Evolutionary conservation across 1,284 basidiomycete species (phyloP), one percentile per base, ranked within the genome.

Genomic region (Moesziomyces aphidis): DNA sequence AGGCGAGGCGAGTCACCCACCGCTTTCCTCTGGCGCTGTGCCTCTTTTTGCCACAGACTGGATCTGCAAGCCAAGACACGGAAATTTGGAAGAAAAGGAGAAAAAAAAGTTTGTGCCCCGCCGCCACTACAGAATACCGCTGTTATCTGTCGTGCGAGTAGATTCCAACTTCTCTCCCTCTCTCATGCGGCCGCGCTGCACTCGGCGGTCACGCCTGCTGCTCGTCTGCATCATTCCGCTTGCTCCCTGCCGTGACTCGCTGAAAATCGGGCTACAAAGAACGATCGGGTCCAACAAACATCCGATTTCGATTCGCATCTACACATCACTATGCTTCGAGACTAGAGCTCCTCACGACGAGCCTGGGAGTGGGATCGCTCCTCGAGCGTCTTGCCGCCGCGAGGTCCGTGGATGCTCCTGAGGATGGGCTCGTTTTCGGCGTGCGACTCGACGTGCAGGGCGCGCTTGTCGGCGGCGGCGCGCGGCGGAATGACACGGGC

Each of bases 391-490:
- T 24, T 24, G 9, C 23, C 53, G 13, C 34, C 44, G 17, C 71
- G 53, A n/a, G 71, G 34, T 4, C 66, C 71, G 55, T 73, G 71
- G 34, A 73, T 73, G 42, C 65, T 50, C 36, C 65, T 56, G 23
- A 73, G n/a, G 39, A 73, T 48, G 5, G 58, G 65, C 56, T 73
- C 71, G 50, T 73, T 73, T 22, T 65, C 65, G 21, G 55, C 55
- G 50, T 73, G 49, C 44, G 61, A 65, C 26, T 68, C 66, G 17
- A 59, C 19, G 50, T 69, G 66, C 50, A 62, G 50, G 22, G 52
- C 55, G 19, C 70, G 34, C 64, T 68, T 67, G 45, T 58, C 65
- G 15, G 43, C 36, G 5, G 65, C 61, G 8, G 51, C 23, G 7
- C 57, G 22, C 3, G 57, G 28, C 4, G 72, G 72, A 42, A 74